Percentiles rank a stretch among this genome's conserved stretches.
These are phyloP conservation scores for Ophioceras dolichostomum DNA, from an alignment of 2,329 filamentous ascomycete genomes.

Conservation along the genomic window DNA sequence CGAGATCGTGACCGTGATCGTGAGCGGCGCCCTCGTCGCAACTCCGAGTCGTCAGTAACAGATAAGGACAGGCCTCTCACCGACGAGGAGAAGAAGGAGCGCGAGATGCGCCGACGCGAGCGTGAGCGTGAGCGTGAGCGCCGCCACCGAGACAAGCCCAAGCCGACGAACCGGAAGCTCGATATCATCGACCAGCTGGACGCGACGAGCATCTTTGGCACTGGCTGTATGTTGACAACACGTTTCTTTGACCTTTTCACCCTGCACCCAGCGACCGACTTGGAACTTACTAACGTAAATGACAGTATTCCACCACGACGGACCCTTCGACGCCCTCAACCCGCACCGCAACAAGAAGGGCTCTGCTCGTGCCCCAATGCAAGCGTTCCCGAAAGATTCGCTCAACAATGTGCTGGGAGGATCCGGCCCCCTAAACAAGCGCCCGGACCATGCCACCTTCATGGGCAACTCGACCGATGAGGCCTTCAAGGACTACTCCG, in stretches of 20 bases:
- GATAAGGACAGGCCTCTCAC: conserved; percentile 46
- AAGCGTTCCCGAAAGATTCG: conserved; percentile 87
- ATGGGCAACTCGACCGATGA: conserved; percentile 72
- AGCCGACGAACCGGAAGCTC: conserved; percentile 40
- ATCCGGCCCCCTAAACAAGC: conserved; percentile 67
- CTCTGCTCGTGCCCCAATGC: conserved; percentile 78
- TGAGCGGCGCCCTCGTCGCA: conserved; percentile 52
- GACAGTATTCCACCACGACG: conserved; percentile 98
- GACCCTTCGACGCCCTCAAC: conserved; percentile 92
- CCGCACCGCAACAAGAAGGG: conserved; percentile 84
- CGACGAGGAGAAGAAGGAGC: conserved; percentile 43
- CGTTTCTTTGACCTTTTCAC: background rate
- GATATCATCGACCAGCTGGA: conserved; percentile 96
- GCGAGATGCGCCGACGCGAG: conserved; percentile 37
- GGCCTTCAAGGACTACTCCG: conserved; percentile 62
- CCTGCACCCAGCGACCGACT: too few species aligned
- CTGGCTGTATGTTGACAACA: conserved; percentile 76
- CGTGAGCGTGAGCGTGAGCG: conserved; percentile 39
- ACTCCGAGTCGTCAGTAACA: conserved; percentile 66
- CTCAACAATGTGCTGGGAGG: conserved; percentile 88
- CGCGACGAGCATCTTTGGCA: conserved; percentile 90
- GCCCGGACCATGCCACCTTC: conserved; percentile 77
- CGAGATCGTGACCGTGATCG: too few species aligned
- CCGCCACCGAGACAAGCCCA: conserved; percentile 38
- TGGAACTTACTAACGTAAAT: too few species aligned